Conservation (phyloP, 768 basidiomycete genomes). For the Thelephora aurantiotincta region DNA sequence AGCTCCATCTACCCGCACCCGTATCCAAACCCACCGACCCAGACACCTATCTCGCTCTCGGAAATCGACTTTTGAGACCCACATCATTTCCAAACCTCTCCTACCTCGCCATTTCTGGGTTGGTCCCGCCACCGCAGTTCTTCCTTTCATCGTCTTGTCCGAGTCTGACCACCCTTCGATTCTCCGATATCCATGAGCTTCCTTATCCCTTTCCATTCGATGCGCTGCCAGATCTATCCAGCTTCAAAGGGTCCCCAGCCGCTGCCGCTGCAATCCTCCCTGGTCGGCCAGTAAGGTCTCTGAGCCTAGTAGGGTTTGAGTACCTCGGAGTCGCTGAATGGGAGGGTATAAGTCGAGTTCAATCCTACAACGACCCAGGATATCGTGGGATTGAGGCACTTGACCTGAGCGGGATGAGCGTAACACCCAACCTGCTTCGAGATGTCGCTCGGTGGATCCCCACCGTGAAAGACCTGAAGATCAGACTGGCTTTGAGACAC, state of each 20-base stretch:
- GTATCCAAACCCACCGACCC: constrained; percentile 10
- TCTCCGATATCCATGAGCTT: constrained; percentile 28
- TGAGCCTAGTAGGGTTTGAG: constrained; percentile 43
- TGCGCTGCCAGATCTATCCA: constrained; percentile 29
- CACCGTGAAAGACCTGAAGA: constrained; percentile 33
- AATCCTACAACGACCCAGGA: constrained; percentile 7
- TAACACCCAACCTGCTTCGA: constrained; percentile 40
- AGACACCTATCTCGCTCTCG: constrained; percentile 22
- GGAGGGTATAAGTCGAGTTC: constrained; percentile 31
- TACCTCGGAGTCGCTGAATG: constrained; percentile 40
- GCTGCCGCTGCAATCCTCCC: constrained; percentile 48
- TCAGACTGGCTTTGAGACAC: constrained; percentile 47
- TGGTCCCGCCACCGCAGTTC: constrained; percentile 24
- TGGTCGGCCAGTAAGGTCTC: constrained; percentile 41
- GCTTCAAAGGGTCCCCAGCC: constrained; percentile 46
- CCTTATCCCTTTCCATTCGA: constrained; percentile 28
- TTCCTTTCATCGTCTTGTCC: constrained; percentile 7
- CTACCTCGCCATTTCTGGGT: constrained; percentile 19
- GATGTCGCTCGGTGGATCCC: constrained; percentile 38
- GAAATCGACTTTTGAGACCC: constrained; percentile 15
- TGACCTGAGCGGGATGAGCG: constrained; percentile 46
- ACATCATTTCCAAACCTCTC: constrained; percentile 17
- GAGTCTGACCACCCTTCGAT: constrained; percentile 15
- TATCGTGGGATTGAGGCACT: constrained; percentile 30
- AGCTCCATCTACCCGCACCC: constrained; percentile 18